phyloP scores from a whole-genome alignment of 768 basidiomycete genomes.

The Naganishia randhawae region DNA sequence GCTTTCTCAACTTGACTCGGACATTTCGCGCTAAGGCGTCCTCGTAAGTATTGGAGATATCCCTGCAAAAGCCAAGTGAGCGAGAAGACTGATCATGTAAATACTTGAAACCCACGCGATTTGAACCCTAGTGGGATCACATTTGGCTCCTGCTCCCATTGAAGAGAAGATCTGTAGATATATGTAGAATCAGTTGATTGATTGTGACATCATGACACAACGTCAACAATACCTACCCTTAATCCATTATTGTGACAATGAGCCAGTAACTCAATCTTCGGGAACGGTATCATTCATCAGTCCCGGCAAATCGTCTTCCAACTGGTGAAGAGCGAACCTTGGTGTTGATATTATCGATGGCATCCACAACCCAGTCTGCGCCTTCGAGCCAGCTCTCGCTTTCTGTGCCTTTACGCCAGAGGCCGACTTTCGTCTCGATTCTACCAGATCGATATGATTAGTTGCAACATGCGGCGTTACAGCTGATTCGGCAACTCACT shows the following conservation, averaged over 20 bases:
- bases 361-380: constrained; percentile 96
- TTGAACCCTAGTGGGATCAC: constrained; percentile 89
- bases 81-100: not conserved
- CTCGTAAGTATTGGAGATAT: constrained; percentile 86
- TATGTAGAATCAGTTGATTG: not conserved
- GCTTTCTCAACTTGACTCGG: constrained; percentile 58
- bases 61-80: constrained; percentile 54
- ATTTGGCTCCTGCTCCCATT: constrained; percentile 94
- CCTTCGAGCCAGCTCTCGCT: constrained; percentile 70
- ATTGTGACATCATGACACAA: not conserved
- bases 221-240: constrained; percentile 56
- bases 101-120: constrained; percentile 55
- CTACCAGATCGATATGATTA: constrained; percentile 25
- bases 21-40: constrained; percentile 92
- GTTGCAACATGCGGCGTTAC: too few relatives aligned
- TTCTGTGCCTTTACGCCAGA: constrained; percentile 74
- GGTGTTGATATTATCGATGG: constrained; percentile 94
- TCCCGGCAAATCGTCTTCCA: too few relatives aligned
- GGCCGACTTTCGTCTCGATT: constrained; percentile 74
- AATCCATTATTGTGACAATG: constrained; percentile 76
- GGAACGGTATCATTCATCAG: not conserved
- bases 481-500: constrained; percentile 45
- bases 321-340: constrained; percentile 54
- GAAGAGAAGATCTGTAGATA: constrained; percentile 78
- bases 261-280: constrained; percentile 73